These are phyloP conservation scores for Hibiscus tridactylites DNA, from an alignment of 345 rosid genomes.

Conservation along the genomic window DNA sequence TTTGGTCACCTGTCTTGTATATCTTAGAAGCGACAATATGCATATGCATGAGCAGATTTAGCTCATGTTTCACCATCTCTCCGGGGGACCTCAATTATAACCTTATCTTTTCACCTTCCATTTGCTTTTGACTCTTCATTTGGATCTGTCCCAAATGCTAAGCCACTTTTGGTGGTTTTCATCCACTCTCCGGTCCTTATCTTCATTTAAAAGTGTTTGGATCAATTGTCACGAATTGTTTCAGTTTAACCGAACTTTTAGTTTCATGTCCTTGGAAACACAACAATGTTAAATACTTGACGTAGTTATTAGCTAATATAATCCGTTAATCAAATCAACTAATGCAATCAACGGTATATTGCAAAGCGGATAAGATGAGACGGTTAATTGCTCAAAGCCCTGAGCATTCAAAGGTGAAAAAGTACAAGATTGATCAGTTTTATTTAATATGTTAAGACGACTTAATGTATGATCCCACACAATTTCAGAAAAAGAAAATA, in stretches of 20 bases:
- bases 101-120: too few relatives aligned
- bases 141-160: slow-evolving; percentile 4
- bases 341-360: too few relatives aligned
- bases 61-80: neutral
- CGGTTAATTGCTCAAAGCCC: neutral
- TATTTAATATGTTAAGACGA: neutral
- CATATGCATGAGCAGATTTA: neutral
- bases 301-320: too few relatives aligned
- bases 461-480: neutral
- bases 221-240: too few relatives aligned
- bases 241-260: too few relatives aligned
- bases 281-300: too few relatives aligned
- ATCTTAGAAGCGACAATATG: neutral
- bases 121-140: slow-evolving; percentile 27
- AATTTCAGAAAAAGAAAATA: neutral
- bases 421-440: neutral
- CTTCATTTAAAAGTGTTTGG: neutral
- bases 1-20: neutral
- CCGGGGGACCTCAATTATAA: slow-evolving; percentile 12
- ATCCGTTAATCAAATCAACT: too few relatives aligned
- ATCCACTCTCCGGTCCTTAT: neutral
- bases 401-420: neutral
- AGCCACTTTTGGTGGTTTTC: neutral
- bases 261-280: too few relatives aligned
- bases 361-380: too few relatives aligned